Evolutionary conservation across 768 basidiomycete genomes (phyloP), one percentile per base, ranked within the genome.

Genomic region (Brasilioporus rufonigricans): DNA sequence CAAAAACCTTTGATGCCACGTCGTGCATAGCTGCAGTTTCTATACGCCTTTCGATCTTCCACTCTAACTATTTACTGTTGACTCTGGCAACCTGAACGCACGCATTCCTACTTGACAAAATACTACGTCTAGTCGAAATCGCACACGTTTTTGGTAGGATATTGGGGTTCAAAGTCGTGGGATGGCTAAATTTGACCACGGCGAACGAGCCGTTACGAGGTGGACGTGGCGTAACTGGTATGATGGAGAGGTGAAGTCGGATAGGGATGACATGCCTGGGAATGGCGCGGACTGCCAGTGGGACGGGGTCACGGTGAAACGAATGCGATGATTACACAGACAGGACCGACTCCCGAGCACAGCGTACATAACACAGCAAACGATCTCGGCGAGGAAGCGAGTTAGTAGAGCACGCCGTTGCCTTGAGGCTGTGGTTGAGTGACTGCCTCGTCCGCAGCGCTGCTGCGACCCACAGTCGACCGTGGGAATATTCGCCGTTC

Each of bases 21-120:
- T 53, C 53, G 58, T 68, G 61, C 53, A 54, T 49, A 55, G 45
- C 47, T 44, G 50, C 53, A 40, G 50, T 60, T 48, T 57, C 50
- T 55, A 55, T 64, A 60, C 46, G 44, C 41, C 52, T 33, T 66
- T 72, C 64, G 62, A 65, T 64, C 61, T 69, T 70, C 61, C 61
- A 62, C 61, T 36, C 50, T 57, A 50, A 49, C 53, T 60, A 61
- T 62, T 67, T 67, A 61, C 61, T 46, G 53, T 59, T 59, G 62
- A 45, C 52, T 54, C 57, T 60, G 45, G 52, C 40, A 52, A 47
- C 55, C 38, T 43, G 32, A 49, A 5, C 26, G 23, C 26, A 29
- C 45, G 16, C 45, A 49, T 29, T 49, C 24, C 40, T 61, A 57
- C 44, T 40, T 55, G 62, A 55, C 47, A 52, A 43, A 53, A 57